Conservation (phyloP, 345 rosid species). For the Syzygium aromaticum region DNA sequence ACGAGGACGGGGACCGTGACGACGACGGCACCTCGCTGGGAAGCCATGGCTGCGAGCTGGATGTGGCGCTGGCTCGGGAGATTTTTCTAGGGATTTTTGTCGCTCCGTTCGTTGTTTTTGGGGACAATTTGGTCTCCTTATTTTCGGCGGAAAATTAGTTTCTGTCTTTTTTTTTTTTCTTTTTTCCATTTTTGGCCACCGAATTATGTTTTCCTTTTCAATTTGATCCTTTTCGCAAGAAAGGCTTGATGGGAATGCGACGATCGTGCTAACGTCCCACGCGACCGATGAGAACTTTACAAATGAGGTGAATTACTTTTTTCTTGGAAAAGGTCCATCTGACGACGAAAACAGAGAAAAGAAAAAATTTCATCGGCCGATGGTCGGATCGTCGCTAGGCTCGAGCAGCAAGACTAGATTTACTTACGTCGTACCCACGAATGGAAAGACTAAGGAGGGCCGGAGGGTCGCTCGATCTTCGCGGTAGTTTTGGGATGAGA, state of each 20-base stretch:
- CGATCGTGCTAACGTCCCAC: not conserved
- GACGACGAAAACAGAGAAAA: too few relatives aligned
- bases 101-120: not conserved
- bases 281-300: not conserved
- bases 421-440: too few relatives aligned
- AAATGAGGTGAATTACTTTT: not conserved
- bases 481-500: too few relatives aligned
- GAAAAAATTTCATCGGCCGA: too few relatives aligned
- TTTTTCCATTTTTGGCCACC: not conserved
- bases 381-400: too few relatives aligned
- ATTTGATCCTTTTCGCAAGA: not conserved
- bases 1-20: constrained; percentile 60
- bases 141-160: not conserved
- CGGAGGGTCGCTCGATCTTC: too few relatives aligned
- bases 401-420: too few relatives aligned
- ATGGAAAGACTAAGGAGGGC: too few relatives aligned
- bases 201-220: not conserved
- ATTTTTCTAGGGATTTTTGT: not conserved
- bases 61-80: not conserved
- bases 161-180: not conserved
- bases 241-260: not conserved
- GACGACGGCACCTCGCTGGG: constrained; percentile 66
- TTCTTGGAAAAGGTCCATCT: not conserved
- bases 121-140: not conserved
- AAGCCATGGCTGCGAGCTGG: constrained; percentile 3